Evolutionary conservation across 192 early-diverging fungal genomes (phyloP), one percentile per base, ranked within the genome.

Genomic region (Coemansia sp.): DNA sequence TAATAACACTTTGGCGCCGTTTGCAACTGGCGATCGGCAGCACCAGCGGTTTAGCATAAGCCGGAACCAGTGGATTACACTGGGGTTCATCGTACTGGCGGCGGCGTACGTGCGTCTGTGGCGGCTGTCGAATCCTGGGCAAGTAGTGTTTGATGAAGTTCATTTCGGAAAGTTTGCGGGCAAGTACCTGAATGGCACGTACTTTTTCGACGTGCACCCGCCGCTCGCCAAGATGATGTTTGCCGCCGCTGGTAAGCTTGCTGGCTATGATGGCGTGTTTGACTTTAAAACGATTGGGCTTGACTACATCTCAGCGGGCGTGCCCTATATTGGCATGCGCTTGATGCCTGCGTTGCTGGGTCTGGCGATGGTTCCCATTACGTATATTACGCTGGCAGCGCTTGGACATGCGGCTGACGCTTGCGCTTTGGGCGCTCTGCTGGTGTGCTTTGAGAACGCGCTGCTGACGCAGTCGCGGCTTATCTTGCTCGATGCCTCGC

Each of bases 121-220:
- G 64, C 49, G 69, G 68, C 69, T 86, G 38, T 68, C 74, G 2
- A 55, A 39, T 2, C 85, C 85, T 43, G 55, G 22, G 39, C 38
- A 74, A 29, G 85, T 86, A 40, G 85, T 86, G 27, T 99, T 99
- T 80, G 97, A 99, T 80, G 97, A 99, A 75, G 97, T 99, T 27
- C 97, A 99, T 70, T 98, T 99, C 85, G 97, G 97, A 69, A 97
- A 97, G 65, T 99, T 97, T 75, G 96, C 96, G 53, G 89, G 89
- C 31, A 88, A 88, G 80, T 99, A 99, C 71, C 76, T 98, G 52
- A 90, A 89, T 55, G 85, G 92, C 16, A 90, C 89, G 6, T 99
- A 93, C 70, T 99, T 92, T 72, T 96, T 95, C 81, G 97, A 99
- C 75, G 92, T 99, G 7, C 96, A 99, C 75, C 97, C 97, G 41